phyloP scores from a whole-genome alignment of 148 eudicot species.

The Cornus controversa region DNA sequence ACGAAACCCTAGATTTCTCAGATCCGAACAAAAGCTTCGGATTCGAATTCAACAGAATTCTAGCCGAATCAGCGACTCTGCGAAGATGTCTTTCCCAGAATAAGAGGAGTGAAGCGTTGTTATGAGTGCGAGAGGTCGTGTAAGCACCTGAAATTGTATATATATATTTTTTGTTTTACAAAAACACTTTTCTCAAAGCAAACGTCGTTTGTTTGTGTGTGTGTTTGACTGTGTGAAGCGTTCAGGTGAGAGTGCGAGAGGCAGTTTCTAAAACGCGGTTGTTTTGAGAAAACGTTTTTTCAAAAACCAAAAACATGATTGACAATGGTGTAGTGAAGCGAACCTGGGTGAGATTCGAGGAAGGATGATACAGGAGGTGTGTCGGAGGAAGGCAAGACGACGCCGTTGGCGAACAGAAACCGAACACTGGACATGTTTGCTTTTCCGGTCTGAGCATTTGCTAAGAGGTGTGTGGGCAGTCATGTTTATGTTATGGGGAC shows the following conservation, averaged over 20 bases:
- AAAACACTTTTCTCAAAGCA: no score
- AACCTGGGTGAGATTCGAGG: constrained; percentile 73
- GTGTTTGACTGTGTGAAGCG: background rate
- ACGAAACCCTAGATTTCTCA: background rate
- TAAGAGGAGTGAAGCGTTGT: constrained; percentile 47
- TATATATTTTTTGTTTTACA: no score
- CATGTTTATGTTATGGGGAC: no score
- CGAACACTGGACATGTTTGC: constrained; percentile 32
- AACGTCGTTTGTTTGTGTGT: background rate
- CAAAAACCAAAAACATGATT: background rate
- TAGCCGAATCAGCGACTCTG: constrained; percentile 68
- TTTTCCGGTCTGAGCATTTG: background rate
- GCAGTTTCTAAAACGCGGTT: background rate
- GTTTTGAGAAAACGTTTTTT: no score
- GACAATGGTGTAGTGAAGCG: background rate
- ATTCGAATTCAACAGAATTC: constrained; percentile 36
- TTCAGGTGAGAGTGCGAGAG: background rate
- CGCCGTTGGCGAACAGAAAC: constrained; percentile 62
- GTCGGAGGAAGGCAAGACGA: constrained; percentile 35
- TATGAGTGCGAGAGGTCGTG: constrained; percentile 86
- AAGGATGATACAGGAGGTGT: constrained; percentile 59
- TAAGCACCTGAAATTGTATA: constrained; percentile 70
- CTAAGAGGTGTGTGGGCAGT: no score
- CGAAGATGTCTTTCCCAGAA: constrained; percentile 78
- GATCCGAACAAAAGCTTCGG: constrained; percentile 56